Evolutionary conservation across 108 stramenopile genomes (phyloP).

Genomic region (Epithemia pelagica): DNA sequence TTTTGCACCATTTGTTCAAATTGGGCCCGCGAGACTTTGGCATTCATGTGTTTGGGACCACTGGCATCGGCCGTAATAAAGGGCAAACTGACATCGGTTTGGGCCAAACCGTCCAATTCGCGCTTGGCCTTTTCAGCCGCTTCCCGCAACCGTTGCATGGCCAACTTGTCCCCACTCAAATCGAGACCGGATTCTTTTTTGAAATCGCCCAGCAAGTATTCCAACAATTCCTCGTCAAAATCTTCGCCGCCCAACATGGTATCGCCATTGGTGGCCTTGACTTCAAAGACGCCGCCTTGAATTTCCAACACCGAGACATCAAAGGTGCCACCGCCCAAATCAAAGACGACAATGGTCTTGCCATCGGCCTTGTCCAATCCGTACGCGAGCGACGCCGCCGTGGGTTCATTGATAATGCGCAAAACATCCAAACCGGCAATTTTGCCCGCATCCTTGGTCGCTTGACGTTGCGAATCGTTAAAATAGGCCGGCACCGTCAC

Average conservation of each 20-base stretch:
- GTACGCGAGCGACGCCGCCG: conserved; percentile 98
- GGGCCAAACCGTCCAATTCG: conserved; percentile 97
- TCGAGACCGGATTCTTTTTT: conserved; percentile 94
- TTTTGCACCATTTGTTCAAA: conserved; percentile 95
- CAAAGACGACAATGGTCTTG: conserved; percentile 98
- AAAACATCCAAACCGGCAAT: conserved; percentile 98
- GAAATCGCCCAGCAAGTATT: conserved; percentile 87
- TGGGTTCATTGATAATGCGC: conserved; percentile 99
- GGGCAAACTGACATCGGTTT: conserved; percentile 97
- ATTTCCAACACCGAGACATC: conserved; percentile 98
- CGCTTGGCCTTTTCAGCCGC: conserved; percentile 99
- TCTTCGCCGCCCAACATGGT: conserved; percentile 99
- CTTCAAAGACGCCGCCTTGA: conserved; percentile 99
- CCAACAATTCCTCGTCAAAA: conserved; percentile 96
- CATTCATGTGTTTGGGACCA: conserved; percentile 98
- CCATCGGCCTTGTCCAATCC: conserved; percentile 99
- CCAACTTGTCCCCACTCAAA: conserved; percentile 85
- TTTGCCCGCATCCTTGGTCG: conserved; percentile 97
- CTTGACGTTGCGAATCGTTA: conserved; percentile 97
- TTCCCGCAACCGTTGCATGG: conserved; percentile 98
- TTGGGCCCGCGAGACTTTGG: conserved; percentile 88
- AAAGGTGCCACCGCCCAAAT: conserved; percentile 99
- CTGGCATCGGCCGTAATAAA: conserved; percentile 99
- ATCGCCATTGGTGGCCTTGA: conserved; percentile 99
- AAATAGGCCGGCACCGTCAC: conserved; percentile 99